Percentiles rank a stretch among this genome's conserved stretches.
phyloP scores from a whole-genome alignment of 129 eudicot species.

The Pseudognaphalium luteoalbum region DNA sequence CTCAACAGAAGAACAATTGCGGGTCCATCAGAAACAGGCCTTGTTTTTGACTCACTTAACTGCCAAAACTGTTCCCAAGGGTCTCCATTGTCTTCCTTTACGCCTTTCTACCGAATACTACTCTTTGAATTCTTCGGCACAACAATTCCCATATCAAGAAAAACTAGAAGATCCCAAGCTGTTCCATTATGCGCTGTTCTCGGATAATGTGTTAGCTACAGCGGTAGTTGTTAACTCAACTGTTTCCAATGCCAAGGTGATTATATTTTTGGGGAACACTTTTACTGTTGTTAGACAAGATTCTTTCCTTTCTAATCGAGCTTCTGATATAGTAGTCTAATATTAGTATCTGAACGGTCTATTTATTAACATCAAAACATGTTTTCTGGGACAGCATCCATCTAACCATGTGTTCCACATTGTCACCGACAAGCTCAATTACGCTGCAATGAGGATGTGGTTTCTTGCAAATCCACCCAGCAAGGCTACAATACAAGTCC shows the following conservation, averaged over 20 bases:
- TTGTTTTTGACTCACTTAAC: slow-evolving; percentile 93
- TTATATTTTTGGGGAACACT: background rate
- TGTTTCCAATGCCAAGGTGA: slow-evolving; percentile 74
- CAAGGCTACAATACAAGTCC: slow-evolving; percentile 79
- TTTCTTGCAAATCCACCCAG: slow-evolving; percentile 83
- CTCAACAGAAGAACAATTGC: slow-evolving; percentile 89
- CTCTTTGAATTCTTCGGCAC: slow-evolving; percentile 61
- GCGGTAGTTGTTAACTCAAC: slow-evolving; percentile 96
- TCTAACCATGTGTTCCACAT: slow-evolving; percentile 83
- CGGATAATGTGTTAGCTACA: slow-evolving; percentile 87
- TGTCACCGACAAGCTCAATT: slow-evolving; percentile 91
- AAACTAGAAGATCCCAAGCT: slow-evolving; percentile 68
- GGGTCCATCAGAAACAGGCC: slow-evolving; percentile 87
- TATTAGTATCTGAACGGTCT: background rate
- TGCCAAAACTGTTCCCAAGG: slow-evolving; percentile 95
- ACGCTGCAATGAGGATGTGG: slow-evolving; percentile 99
- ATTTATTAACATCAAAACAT: slow-evolving; percentile 14
- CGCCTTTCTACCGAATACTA: slow-evolving; percentile 89
- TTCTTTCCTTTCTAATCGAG: background rate
- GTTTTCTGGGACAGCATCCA: slow-evolving; percentile 54
- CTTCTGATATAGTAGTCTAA: background rate
- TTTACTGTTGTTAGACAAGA: too few relatives aligned
- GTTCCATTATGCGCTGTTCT: slow-evolving; percentile 87
- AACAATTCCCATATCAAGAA: slow-evolving; percentile 68
- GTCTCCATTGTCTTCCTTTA: slow-evolving; percentile 95